Base-by-base conservation (phyloP, 768 basidiomycete species). In the Lentinus brumalis region DNA sequence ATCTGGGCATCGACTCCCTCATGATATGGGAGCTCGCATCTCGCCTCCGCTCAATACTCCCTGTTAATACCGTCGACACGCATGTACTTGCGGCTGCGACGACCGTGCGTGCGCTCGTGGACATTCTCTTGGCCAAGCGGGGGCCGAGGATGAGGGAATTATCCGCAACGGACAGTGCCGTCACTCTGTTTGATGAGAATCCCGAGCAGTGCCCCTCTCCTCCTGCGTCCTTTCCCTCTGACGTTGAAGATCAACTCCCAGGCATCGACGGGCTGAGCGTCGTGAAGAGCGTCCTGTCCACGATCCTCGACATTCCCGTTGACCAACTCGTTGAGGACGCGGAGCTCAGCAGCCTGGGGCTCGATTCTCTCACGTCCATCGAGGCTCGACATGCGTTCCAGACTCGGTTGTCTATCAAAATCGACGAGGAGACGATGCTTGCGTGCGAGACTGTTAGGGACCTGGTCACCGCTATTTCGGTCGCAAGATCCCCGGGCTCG, bases 341-440 rank as follows among this genome's bases (percentile, higher is more conserved):
- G 0, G 78, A 83, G 21, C 73, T 90, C 8, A 76, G 76, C 16
- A 69, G 74, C 0, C 75, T 88, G 14, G 87, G 88, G 3, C 71
- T 89, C 21, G 87, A 89, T 65, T 89, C 87, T 1, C 70, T 91
- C 55, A 80, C 82, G 21, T 82, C 84, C 1, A 86, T 89, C 57
- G 89, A 91, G 65, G 80, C 79, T 38, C 75, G 82, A 7, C 79
- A 85, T 42, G 75, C 75, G 1, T 66, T 89, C 42, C 75, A 76
- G 60, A 70, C 71, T 5, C 76, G 78, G 50, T 77, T 79, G 53
- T 71, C 74, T 18, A 59, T 81, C 35, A 69, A 76, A 4, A 66
- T 88, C 10, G 39, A 52, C 15, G 54, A 56, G 16, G 54, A 51
- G 7, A 35, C 49, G 21, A 49, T 61, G 9, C 26, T 56, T n/a